phyloP scores from a whole-genome alignment of 257 asterid genomes.

The Salvia miltiorrhiza region DNA sequence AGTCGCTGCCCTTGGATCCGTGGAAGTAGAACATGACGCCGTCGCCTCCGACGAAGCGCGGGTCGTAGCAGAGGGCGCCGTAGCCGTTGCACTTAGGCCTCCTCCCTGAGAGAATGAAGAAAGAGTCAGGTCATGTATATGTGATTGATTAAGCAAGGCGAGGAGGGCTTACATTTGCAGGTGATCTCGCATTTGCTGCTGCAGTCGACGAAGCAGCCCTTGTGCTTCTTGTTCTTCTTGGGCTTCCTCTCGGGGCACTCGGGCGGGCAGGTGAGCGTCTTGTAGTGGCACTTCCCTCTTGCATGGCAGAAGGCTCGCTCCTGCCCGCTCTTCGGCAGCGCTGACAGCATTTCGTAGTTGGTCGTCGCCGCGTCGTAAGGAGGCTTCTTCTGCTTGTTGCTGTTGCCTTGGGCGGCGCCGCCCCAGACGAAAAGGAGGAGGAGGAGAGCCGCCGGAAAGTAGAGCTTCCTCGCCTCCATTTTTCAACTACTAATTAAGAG shows the following conservation, averaged over 20 bases:
- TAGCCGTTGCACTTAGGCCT: conserved; percentile 59
- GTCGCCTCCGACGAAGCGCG: conserved; percentile 76
- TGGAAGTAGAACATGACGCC: conserved; percentile 89
- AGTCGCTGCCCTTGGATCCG: conserved; percentile 48
- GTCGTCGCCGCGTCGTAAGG: conserved; percentile 39
- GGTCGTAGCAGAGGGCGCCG: conserved; percentile 69
- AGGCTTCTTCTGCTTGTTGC: conserved; percentile 12
- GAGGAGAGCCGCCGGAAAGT: conserved; percentile 27
- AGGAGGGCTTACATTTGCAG: conserved; percentile 64
- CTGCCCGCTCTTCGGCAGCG: conserved; percentile 36
- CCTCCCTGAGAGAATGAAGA: conserved; percentile 42
- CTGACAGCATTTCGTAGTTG: conserved; percentile 28
- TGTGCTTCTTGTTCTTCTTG: conserved; percentile 45
- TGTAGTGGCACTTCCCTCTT: conserved; percentile 34
- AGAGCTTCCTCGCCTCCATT: conserved; percentile 41
- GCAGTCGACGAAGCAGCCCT: conserved; percentile 66
- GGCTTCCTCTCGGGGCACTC: conserved; percentile 60
- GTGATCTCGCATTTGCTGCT: conserved; percentile 57
- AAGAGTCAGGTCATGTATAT: too few species aligned
- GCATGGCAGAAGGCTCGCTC: conserved; percentile 45
- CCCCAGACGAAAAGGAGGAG: conserved; percentile 27
- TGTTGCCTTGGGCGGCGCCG: conserved; percentile 37
- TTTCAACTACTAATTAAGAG: not conserved
- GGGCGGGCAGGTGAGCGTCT: conserved; percentile 49
- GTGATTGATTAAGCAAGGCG: too few species aligned